These are phyloP conservation scores for Kazachstania taianensis DNA, from an alignment of 805 yeast genomes.

Conservation along the genomic window DNA sequence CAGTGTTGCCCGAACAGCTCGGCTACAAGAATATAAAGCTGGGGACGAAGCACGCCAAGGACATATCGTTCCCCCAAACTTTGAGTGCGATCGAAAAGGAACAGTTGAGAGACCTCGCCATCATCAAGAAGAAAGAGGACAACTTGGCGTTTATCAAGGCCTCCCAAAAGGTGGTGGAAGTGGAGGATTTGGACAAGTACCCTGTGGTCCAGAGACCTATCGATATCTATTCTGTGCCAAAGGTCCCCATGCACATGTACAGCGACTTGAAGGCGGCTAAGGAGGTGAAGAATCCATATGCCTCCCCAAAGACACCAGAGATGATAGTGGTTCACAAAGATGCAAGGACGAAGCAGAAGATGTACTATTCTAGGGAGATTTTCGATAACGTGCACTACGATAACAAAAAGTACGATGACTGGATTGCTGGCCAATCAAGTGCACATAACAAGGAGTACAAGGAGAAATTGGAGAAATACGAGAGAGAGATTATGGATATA, in stretches of 20 bases:
- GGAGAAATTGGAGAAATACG: slow-evolving; percentile 12
- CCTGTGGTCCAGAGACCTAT: slow-evolving; percentile 2
- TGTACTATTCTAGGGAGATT: slow-evolving; percentile 18
- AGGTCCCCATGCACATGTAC: slow-evolving; percentile 6
- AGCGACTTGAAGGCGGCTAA: neutral
- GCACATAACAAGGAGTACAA: slow-evolving; percentile 11
- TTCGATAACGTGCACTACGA: slow-evolving; percentile 21
- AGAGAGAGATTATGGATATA: slow-evolving; percentile 9
- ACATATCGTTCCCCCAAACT: slow-evolving; percentile 19
- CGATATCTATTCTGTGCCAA: slow-evolving; percentile 3
- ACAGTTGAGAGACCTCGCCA: slow-evolving; percentile 13
- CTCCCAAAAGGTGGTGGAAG: slow-evolving; percentile 12
- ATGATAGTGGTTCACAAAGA: slow-evolving; percentile 16
- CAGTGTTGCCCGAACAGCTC: slow-evolving; percentile 12
- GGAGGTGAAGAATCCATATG: slow-evolving; percentile 13
- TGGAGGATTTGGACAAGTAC: slow-evolving; percentile 3
- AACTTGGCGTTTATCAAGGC: slow-evolving; percentile 15
- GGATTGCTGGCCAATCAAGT: slow-evolving; percentile 7
- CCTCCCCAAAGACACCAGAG: slow-evolving; percentile 22
- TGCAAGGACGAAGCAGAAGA: slow-evolving; percentile 11
- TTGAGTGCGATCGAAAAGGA: slow-evolving; percentile 16
- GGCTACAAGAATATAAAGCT: slow-evolving; percentile 15
- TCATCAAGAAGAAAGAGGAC: slow-evolving; percentile 17
- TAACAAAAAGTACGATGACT: slow-evolving; percentile 12
- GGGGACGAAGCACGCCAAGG: slow-evolving; percentile 18